Base-by-base conservation (phyloP, 371 early-diverging fungal genomes). In the Batrachochytrium dendrobatidis region DNA sequence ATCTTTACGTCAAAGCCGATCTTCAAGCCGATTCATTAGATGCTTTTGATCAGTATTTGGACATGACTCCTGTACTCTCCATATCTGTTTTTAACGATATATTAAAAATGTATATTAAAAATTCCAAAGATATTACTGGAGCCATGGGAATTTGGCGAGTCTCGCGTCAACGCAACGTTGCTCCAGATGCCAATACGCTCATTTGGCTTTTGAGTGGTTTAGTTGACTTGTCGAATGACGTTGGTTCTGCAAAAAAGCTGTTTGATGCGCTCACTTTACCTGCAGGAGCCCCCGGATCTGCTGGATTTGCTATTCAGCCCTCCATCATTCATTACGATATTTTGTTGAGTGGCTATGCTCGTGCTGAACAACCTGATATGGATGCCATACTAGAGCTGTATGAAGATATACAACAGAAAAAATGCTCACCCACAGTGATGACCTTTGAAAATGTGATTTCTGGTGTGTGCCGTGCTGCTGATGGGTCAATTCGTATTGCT, bases 181-280 rank as follows among this genome's bases (percentile, higher is more conserved):
- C n/a, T 28, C 51, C 51, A 10, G 32, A 51, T 22, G 51, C 51
- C 24, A n/a, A 51, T 22, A 51, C 51, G 51, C 3, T 51, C 28
- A 6, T 2, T 17, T 51, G 4, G 28, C 51, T 51, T 22, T 3
- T 51, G 28, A 4, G 28, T 3, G 12, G 4, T 3, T 51, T 29
- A 17, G 4, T 7, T 28, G 28, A 32, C 8, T 4, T n/a, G 4
- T 18, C 28, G 30, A 22, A n/a, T n/a, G 51, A 51, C 10, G n/a
- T 51, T 17, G 30, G 3, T 6, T n/a, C 51, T 3, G 51, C 51
- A 18, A 7, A 51, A 32, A 17, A 22, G 51, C 24, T 51, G n/a
- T 24, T 51, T 51, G 8, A n/a, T 7, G 30, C 51, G 3, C 25
- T 4, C 18, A n/a, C 25, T 17, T 8, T 26, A 26, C 5, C 46